phyloP scores from a whole-genome alignment of 495 filamentous ascomycete genomes.

The Clavariopsis aquatica region DNA sequence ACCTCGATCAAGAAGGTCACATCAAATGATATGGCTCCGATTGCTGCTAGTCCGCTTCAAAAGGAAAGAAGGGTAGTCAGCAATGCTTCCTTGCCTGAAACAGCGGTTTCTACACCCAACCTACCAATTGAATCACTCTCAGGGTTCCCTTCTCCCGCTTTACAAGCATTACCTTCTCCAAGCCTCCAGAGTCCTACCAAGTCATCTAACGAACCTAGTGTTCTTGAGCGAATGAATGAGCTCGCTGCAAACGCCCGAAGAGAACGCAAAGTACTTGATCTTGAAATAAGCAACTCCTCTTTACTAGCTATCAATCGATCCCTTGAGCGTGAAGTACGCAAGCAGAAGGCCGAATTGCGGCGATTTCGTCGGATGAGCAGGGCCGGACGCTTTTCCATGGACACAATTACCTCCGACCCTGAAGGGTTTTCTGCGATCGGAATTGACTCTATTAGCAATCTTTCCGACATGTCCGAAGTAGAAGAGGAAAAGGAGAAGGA shows the following conservation, averaged over 20 bases:
- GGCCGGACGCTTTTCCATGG: conserved; percentile 66
- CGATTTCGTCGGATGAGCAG: conserved; percentile 79
- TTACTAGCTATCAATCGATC: conserved; percentile 96
- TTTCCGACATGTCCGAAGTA: conserved; percentile 56
- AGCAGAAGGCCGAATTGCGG: conserved; percentile 85
- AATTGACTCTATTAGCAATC: conserved; percentile 18
- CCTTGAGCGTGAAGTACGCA: conserved; percentile 84
- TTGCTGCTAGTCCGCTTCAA: conserved; percentile 26
- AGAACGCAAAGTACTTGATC: conserved; percentile 91
- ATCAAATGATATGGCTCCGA: conserved; percentile 18
- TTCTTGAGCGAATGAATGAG: conserved; percentile 59
- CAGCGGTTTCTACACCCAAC: conserved; percentile 18
- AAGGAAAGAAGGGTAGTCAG: conserved; percentile 27
- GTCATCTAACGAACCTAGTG: conserved; percentile 36
- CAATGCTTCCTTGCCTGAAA: conserved; percentile 31
- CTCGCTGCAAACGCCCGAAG: conserved; percentile 79
- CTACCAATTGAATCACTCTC: conserved; percentile 19
- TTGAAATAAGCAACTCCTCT: conserved; percentile 97
- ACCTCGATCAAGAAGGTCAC: conserved; percentile 24
- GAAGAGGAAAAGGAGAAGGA: conserved; percentile 47
- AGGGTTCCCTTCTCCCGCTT: conserved; percentile 35
- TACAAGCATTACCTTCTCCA: conserved; percentile 41
- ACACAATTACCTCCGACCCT: conserved; percentile 23
- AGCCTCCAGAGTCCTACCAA: conserved; percentile 54
- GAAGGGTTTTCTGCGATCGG: conserved; percentile 25